These are phyloP conservation scores for Dictyophora rubrovolvata DNA, from an alignment of 768 basidiomycete species.

Conservation along the genomic window DNA sequence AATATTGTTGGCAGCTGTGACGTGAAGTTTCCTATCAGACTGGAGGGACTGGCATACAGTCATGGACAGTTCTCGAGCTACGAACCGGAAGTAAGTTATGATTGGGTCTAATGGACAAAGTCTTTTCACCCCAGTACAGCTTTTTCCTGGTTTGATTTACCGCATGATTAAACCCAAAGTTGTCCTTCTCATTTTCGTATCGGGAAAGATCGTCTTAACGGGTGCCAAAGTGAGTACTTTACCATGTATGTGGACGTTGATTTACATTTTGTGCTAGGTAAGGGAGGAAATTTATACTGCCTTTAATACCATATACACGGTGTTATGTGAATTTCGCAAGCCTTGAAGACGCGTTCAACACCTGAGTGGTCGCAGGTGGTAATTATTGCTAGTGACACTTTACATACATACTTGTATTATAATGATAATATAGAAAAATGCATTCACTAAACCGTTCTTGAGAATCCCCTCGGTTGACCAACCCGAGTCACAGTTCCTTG, in stretches of 20 bases:
- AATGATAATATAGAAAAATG: neutral
- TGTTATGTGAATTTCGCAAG: slow-evolving; percentile 91
- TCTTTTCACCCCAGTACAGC: slow-evolving; percentile 32
- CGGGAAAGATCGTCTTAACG: slow-evolving; percentile 97
- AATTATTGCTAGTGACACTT: neutral
- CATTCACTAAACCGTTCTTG: neutral
- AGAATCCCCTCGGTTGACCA: too few relatives aligned
- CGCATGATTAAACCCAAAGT: slow-evolving; percentile 99
- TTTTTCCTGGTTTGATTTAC: slow-evolving; percentile 98
- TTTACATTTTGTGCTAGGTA: slow-evolving; percentile 49
- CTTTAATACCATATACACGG: slow-evolving; percentile 99
- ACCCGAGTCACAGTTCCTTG: neutral
- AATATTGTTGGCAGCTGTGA: slow-evolving; percentile 98
- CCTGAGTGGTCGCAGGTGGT: neutral
- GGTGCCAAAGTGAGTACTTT: slow-evolving; percentile 80
- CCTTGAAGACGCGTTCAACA: slow-evolving; percentile 25
- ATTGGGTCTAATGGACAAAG: neutral
- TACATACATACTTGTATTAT: neutral
- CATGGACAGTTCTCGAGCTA: slow-evolving; percentile 98
- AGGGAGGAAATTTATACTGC: slow-evolving; percentile 99
- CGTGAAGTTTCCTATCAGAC: slow-evolving; percentile 95
- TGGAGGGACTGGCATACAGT: slow-evolving; percentile 94
- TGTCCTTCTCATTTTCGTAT: slow-evolving; percentile 95
- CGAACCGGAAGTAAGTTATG: slow-evolving; percentile 77
- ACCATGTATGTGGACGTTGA: slow-evolving; percentile 25